Evolutionary conservation across 768 basidiomycete species (phyloP), one percentile per base, ranked within the genome.

Genomic region (Hortiboletus campestris): DNA sequence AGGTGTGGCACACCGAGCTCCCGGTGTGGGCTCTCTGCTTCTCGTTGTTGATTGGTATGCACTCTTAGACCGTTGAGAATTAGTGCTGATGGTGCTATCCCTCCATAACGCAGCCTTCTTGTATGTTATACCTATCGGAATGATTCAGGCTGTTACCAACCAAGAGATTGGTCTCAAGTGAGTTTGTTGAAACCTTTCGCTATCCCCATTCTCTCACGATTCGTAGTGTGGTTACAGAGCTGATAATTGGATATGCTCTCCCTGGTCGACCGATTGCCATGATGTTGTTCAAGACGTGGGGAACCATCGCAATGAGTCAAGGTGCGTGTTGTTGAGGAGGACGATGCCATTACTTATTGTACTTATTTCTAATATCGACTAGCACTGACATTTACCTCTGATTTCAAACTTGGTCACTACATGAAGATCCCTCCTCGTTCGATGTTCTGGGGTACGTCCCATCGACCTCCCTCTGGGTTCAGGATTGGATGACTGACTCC

Each of bases 271-370:
- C 89, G 3, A 78, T 89, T 54, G 87, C 88, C 0, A 84, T 88
- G 82, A 86, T 89, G 88, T 83, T 89, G 80, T 88, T 85, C 76
- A 86, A 86, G 73, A 85, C 80, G 5, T 88, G 80, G 73, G 85
- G 84, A 17, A 87, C 86, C 64, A 80, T 85, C 42, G 81, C 84
- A 1, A 81, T 85, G 82, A 59, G 73, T 20, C 79, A 80, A 75
- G 66, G 66, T 59, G 11, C 12, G 57, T 31, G 29, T 25, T 11
- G 5, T 40, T 32, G 35, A 14, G 10, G 10, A 16, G 10, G 28
- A 35, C 1, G 6, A 13, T 4, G 5, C 0, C 10, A 8, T 3
- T 31, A 10, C 9, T 19, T 6, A 31, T 46, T 20, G 4, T 31
- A 10, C 9, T 19, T 6, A 31, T 46, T 20, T 50, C 53, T 54